Conservation (phyloP, 768 basidiomycete genomes). For the Myochromella boudieri region DNA sequence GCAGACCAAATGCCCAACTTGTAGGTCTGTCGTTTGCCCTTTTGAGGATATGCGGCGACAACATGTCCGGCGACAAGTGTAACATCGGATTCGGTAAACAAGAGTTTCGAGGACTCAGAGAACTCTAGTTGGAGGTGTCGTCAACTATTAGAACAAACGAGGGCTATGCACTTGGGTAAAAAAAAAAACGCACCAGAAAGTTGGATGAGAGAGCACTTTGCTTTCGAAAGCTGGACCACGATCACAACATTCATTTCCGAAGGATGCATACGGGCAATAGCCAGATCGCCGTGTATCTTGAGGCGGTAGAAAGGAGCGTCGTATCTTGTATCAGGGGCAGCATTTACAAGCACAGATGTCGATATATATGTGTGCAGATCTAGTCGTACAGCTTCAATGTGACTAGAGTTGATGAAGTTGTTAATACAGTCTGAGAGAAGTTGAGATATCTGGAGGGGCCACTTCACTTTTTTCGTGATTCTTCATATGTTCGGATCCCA, state of each 20-base stretch:
- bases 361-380: not conserved
- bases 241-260: not conserved
- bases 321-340: not conserved
- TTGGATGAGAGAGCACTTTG: not conserved
- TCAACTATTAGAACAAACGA: not conserved
- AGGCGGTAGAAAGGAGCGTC: not conserved
- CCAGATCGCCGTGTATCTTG: not conserved
- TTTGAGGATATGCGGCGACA: not conserved
- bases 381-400: not conserved
- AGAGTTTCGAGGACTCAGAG: no score
- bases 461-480: not conserved
- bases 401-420: not conserved
- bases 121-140: no score
- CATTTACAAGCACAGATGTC: not conserved
- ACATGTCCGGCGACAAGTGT: not conserved
- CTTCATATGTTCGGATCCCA: not conserved
- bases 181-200: not conserved
- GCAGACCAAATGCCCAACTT: not conserved
- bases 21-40: not conserved
- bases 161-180: not conserved
- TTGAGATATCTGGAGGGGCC: no score
- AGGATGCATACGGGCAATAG: not conserved
- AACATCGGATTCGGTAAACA: not conserved
- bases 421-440: not conserved
- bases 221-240: not conserved